Evolutionary conservation across 1,139 yeast genomes (phyloP).

Genomic region (Schwanniomyces etchellsii): DNA sequence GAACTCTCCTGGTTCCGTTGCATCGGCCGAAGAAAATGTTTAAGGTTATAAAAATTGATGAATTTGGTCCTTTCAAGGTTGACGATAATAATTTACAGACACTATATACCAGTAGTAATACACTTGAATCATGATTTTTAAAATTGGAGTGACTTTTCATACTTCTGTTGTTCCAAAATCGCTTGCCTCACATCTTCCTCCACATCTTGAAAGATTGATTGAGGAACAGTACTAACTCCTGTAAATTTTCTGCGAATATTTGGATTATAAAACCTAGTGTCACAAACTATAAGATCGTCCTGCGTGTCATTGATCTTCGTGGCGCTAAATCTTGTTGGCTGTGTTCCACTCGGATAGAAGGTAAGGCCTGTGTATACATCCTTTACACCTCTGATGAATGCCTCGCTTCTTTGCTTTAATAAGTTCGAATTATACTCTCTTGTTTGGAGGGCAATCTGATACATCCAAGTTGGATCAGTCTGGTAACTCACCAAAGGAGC

Average conservation of each 20-base stretch:
- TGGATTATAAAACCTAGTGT: constrained; percentile 46
- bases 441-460: constrained; percentile 76
- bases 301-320: constrained; percentile 13
- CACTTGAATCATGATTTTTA: no score
- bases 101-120: neutral
- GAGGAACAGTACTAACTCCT: constrained; percentile 58
- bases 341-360: constrained; percentile 71
- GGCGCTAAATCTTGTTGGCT: constrained; percentile 47
- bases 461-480: constrained; percentile 80
- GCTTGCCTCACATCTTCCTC: constrained; percentile 57
- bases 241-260: constrained; percentile 45
- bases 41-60: constrained; percentile 10
- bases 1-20: constrained; percentile 19
- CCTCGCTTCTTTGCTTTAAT: constrained; percentile 52
- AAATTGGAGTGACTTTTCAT: constrained; percentile 30
- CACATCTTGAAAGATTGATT: constrained; percentile 50
- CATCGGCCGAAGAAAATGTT: constrained; percentile 23
- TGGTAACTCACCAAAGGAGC: constrained; percentile 39
- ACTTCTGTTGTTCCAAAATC: constrained; percentile 57
- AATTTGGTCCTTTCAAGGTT: neutral
- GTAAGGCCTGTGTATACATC: constrained; percentile 81
- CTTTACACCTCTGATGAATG: constrained; percentile 53
- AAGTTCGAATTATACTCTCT: constrained; percentile 62
- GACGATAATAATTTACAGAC: neutral
- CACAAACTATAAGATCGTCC: constrained; percentile 29